Conservation (phyloP, 2,329 filamentous ascomycete species). For the Talaromyces sp. region DNA sequence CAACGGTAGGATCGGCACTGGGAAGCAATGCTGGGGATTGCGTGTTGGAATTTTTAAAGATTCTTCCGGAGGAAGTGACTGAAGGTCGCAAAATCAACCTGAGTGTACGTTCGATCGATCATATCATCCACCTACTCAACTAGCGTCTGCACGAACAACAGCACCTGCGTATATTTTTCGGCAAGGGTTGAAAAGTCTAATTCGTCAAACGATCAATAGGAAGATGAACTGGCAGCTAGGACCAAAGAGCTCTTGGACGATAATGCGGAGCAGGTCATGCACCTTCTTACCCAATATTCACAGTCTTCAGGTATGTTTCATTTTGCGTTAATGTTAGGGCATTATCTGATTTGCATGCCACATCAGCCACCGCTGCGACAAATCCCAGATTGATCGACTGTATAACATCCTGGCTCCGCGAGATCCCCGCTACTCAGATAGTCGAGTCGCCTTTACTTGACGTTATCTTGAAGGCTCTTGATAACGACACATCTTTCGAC, state of each 20-base stretch:
- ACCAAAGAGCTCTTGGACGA: constrained; percentile 85
- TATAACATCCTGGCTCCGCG: constrained; percentile 92
- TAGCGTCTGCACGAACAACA: constrained; percentile 35
- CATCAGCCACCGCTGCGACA: constrained; percentile 64
- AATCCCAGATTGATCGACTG: constrained; percentile 92
- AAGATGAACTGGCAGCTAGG: constrained; percentile 85
- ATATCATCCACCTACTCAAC: constrained; percentile 41
- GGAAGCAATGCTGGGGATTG: constrained; percentile 68
- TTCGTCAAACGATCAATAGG: constrained; percentile 55
- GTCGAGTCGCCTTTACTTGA: constrained; percentile 81
- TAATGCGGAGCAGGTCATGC: constrained; percentile 82
- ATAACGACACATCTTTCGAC: constrained; percentile 72
- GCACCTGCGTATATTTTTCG: constrained; percentile 19
- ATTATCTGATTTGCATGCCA: background rate
- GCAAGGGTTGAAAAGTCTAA: constrained; percentile 43
- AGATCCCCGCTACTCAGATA: constrained; percentile 78
- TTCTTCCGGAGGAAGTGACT: constrained; percentile 96
- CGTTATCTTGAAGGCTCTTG: constrained; percentile 70
- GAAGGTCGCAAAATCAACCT: constrained; percentile 99
- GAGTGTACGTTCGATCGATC: constrained; percentile 76
- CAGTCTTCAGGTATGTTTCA: constrained; percentile 70
- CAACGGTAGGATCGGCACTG: constrained; percentile 71
- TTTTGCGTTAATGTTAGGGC: background rate
- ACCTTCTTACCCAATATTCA: constrained; percentile 81
- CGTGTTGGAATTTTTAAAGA: constrained; percentile 91